These are phyloP conservation scores for Exophiala dermatitidis DNA, from an alignment of 2,329 filamentous ascomycete species.

Conservation along the genomic window DNA sequence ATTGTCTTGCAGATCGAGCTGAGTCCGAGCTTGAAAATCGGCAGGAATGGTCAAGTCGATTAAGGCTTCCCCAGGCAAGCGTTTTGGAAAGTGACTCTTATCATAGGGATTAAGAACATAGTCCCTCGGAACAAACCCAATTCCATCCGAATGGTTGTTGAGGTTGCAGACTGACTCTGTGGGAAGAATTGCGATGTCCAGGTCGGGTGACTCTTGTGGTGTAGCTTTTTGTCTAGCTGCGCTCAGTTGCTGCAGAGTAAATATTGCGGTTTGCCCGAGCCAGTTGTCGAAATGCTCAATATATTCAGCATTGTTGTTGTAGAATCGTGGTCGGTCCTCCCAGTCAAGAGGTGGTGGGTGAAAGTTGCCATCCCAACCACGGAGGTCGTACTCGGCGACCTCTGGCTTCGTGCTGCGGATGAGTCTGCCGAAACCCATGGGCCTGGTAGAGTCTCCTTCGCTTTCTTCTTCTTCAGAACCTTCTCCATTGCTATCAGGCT, in stretches of 20 bases:
- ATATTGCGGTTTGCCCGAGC: conserved; percentile 15
- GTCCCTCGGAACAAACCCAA: conserved; percentile 17
- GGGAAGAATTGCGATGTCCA: conserved; percentile 11
- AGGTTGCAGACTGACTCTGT: conserved; percentile 12
- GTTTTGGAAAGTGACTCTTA: conserved; percentile 13
- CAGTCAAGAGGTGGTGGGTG: conserved; percentile 44
- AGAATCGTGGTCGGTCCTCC: conserved; percentile 36
- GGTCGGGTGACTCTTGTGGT: background rate
- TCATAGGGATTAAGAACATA: conserved; percentile 13
- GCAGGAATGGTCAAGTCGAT: background rate
- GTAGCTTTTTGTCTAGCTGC: background rate
- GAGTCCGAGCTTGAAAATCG: conserved; percentile 18
- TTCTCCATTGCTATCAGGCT: conserved; percentile 21
- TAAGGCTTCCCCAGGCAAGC: background rate
- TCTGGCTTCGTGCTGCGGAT: conserved; percentile 6
- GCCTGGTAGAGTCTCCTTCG: conserved; percentile 11
- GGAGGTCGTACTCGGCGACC: conserved; percentile 7
- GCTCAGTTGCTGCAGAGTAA: background rate
- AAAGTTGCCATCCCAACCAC: conserved; percentile 42
- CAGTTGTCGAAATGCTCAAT: conserved; percentile 30
- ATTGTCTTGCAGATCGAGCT: conserved; percentile 26
- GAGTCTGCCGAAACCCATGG: conserved; percentile 16
- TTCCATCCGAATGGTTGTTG: conserved; percentile 22
- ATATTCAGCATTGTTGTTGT: conserved; percentile 21
- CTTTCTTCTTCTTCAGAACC: conserved; percentile 15